Evolutionary conservation across 2,329 filamentous ascomycete species (phyloP).

Genomic region (Diaporthe vexans): DNA sequence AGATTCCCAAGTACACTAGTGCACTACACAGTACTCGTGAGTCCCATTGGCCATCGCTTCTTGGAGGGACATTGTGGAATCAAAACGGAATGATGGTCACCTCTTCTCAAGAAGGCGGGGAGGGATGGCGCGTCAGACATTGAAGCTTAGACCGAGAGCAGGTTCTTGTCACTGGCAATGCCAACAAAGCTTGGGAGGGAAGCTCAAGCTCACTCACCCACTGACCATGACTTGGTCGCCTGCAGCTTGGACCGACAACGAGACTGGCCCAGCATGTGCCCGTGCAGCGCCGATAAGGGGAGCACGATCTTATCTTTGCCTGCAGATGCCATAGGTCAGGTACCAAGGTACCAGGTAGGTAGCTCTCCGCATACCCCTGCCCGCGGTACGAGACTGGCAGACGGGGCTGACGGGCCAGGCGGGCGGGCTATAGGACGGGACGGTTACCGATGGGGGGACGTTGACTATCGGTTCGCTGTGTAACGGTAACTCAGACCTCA

Average conservation of each 20-base stretch:
- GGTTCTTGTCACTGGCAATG: neutral
- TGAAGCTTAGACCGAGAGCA: slow-evolving; percentile 4
- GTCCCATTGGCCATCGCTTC: no score
- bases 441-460: slow-evolving; percentile 21
- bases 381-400: neutral
- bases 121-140: neutral
- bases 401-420: slow-evolving; percentile 5
- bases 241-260: slow-evolving; percentile 12
- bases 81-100: neutral
- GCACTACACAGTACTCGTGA: no score
- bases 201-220: slow-evolving; percentile 3
- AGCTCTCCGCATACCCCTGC: no score
- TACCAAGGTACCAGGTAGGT: neutral
- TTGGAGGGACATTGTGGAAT: neutral
- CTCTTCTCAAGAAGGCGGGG: neutral
- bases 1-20: neutral
- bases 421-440: slow-evolving; percentile 19
- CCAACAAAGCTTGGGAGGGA: neutral
- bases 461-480: slow-evolving; percentile 1
- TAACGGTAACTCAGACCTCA: slow-evolving; percentile 20
- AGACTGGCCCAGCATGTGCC: neutral
- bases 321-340: no score
- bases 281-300: no score
- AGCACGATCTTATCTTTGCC: slow-evolving; percentile 13
- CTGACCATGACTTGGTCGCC: neutral